Conservation (phyloP, 495 filamentous ascomycete species). For the Aspergillus asperescens region DNA sequence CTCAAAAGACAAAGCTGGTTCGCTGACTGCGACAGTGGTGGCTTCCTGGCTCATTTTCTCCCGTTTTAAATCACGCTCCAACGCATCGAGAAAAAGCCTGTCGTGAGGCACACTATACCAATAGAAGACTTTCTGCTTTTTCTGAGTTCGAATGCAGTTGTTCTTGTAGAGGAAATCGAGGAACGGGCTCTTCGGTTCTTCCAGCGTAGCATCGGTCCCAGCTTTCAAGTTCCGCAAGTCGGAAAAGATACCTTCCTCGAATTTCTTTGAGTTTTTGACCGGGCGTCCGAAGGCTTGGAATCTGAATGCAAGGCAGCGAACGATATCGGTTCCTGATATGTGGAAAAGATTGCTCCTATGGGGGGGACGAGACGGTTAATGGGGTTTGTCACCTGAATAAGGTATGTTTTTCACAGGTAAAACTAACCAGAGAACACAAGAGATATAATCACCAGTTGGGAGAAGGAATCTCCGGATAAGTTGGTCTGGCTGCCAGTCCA, state of each 20-base stretch:
- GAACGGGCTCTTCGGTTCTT: constrained; percentile 97
- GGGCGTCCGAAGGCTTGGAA: constrained; percentile 98
- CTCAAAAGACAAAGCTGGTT: constrained; percentile 95
- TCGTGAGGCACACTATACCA: constrained; percentile 99
- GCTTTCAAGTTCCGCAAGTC: constrained; percentile 97
- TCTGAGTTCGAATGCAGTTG: constrained; percentile 98
- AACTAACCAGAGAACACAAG: constrained; percentile 88
- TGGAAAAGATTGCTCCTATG: constrained; percentile 95
- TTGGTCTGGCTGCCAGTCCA: constrained; percentile 96
- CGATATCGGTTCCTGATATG: constrained; percentile 97
- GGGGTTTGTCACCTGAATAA: background rate
- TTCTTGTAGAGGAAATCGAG: constrained; percentile 99
- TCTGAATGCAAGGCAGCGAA: constrained; percentile 94
- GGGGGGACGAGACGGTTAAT: constrained; percentile 13
- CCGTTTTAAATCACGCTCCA: constrained; percentile 94
- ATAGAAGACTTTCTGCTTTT: constrained; percentile 99
- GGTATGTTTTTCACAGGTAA: background rate
- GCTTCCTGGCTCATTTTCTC: constrained; percentile 99
- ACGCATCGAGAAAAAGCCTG: constrained; percentile 90
- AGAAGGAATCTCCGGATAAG: constrained; percentile 93
- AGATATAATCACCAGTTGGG: constrained; percentile 97
- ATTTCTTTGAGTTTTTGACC: constrained; percentile 99
- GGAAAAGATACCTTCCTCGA: constrained; percentile 99
- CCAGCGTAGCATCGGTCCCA: constrained; percentile 95
- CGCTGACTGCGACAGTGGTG: constrained; percentile 91